Percentiles rank a stretch among this genome's conserved stretches.
phyloP scores from a whole-genome alignment of 441 rosid genomes.

The Bocquillonia castaneifolia region DNA sequence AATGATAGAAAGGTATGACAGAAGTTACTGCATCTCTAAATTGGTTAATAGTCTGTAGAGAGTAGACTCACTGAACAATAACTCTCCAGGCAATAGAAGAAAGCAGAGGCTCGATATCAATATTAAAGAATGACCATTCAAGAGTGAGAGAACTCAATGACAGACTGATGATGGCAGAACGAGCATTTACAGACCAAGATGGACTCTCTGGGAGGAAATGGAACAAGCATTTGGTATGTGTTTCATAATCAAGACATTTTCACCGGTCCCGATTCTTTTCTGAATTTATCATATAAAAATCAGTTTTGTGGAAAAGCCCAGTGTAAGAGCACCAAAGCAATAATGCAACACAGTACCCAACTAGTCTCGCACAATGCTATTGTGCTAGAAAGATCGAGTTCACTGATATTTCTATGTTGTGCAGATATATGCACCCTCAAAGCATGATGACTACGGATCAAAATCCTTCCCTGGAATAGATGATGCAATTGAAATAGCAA shows the following conservation, averaged over 20 bases:
- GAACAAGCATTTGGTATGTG: constrained; percentile 75
- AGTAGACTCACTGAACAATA: constrained; percentile 6
- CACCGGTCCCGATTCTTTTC: neutral
- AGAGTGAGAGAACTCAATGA: constrained; percentile 69
- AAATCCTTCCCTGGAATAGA: constrained; percentile 64
- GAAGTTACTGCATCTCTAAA: constrained; percentile 10
- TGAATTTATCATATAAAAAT: neutral
- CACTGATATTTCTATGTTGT: constrained; percentile 3
- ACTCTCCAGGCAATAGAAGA: constrained; percentile 43
- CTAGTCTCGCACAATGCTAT: neutral
- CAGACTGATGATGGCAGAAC: constrained; percentile 76
- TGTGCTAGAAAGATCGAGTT: constrained; percentile 9
- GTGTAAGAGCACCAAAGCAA: neutral
- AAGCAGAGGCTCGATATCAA: constrained; percentile 37
- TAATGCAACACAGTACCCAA: constrained; percentile 3
- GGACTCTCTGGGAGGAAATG: constrained; percentile 66
- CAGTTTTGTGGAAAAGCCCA: neutral
- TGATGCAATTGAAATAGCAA: constrained; percentile 58
- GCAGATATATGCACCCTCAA: constrained; percentile 65
- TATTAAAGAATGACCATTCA: constrained; percentile 29
- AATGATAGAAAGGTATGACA: constrained; percentile 49
- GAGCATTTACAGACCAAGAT: constrained; percentile 70
- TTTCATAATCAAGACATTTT: neutral
- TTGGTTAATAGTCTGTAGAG: constrained; percentile 4
- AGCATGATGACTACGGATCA: constrained; percentile 67